These are phyloP conservation scores for Mucor racemosus DNA, from an alignment of 371 early-diverging fungal genomes.

Conservation along the genomic window DNA sequence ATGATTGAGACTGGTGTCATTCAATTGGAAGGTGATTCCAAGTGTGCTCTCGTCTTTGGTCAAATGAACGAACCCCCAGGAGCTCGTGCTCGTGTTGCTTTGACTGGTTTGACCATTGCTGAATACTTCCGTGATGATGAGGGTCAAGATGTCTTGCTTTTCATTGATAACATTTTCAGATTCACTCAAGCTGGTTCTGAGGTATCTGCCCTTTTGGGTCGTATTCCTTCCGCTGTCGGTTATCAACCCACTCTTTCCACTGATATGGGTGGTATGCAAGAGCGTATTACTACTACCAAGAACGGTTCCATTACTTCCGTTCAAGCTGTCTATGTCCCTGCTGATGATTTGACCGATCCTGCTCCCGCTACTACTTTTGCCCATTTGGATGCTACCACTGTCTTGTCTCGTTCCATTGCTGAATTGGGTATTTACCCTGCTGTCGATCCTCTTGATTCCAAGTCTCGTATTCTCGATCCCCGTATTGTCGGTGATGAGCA, in stretches of 20 bases:
- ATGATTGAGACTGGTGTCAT: slow-evolving; percentile 95
- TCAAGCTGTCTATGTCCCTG: slow-evolving; percentile 97
- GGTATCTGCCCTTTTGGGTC: slow-evolving; percentile 96
- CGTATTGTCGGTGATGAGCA: slow-evolving; percentile 95
- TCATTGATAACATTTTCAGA: slow-evolving; percentile 99
- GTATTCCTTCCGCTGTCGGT: slow-evolving; percentile 99
- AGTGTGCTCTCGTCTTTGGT: slow-evolving; percentile 94
- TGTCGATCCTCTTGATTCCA: slow-evolving; percentile 97
- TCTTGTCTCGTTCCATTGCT: slow-evolving; percentile 96
- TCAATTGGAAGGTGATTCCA: slow-evolving; percentile 89
- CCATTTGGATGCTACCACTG: slow-evolving; percentile 98
- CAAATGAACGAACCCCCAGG: slow-evolving; percentile 99
- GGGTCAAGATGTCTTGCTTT: slow-evolving; percentile 98
- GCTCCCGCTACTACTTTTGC: slow-evolving; percentile 99
- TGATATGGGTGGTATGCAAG: slow-evolving; percentile 98
- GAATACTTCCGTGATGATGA: slow-evolving; percentile 99
- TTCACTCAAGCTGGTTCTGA: slow-evolving; percentile 94
- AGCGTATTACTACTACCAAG: slow-evolving; percentile 99
- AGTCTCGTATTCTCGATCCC: slow-evolving; percentile 95
- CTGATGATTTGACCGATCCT: slow-evolving; percentile 99
- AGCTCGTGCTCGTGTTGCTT: slow-evolving; percentile 97
- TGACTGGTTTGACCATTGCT: slow-evolving; percentile 97
- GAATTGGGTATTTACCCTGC: slow-evolving; percentile 99
- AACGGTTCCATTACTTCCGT: slow-evolving; percentile 99
- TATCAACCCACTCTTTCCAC: slow-evolving; percentile 98